Conservation (phyloP, 2,329 filamentous ascomycete species). For the Talaromyces sp. region DNA sequence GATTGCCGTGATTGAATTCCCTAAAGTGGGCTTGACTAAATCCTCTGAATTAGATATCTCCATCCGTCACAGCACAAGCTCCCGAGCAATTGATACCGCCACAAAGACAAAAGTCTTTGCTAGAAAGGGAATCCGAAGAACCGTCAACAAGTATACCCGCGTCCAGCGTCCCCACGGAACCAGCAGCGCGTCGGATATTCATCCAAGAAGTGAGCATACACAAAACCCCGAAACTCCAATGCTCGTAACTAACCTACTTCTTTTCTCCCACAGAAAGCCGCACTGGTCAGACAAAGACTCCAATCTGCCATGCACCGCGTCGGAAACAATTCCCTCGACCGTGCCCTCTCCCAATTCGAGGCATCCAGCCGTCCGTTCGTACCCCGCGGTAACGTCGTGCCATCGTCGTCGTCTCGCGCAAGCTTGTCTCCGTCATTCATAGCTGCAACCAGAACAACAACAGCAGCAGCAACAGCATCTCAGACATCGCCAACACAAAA, state of each 20-base stretch:
- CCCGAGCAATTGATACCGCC: background rate
- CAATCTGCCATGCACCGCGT: conserved; percentile 38
- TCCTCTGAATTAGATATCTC: background rate
- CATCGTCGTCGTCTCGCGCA: background rate
- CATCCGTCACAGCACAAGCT: background rate
- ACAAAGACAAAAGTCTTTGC: background rate
- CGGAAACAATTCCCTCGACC: conserved; percentile 33
- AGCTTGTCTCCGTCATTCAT: background rate
- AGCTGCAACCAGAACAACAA: background rate
- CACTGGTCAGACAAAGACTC: conserved; percentile 31
- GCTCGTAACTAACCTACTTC: background rate
- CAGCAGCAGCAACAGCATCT: background rate
- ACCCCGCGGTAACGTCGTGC: background rate
- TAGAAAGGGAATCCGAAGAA: conserved; percentile 9
- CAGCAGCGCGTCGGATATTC: conserved; percentile 32
- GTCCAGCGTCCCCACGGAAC: conserved; percentile 26
- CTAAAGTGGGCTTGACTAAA: background rate
- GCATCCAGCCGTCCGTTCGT: conserved; percentile 14
- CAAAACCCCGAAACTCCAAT: background rate
- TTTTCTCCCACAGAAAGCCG: conserved; percentile 31
- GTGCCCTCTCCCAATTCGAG: conserved; percentile 36
- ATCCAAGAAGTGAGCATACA: conserved; percentile 32
- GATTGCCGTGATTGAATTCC: background rate
- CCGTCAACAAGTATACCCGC: conserved; percentile 11
- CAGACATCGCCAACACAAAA: conserved; percentile 3